phyloP scores from a whole-genome alignment of 2,329 filamentous ascomycete species.

The Magnaporthiopsis rhizophila region DNA sequence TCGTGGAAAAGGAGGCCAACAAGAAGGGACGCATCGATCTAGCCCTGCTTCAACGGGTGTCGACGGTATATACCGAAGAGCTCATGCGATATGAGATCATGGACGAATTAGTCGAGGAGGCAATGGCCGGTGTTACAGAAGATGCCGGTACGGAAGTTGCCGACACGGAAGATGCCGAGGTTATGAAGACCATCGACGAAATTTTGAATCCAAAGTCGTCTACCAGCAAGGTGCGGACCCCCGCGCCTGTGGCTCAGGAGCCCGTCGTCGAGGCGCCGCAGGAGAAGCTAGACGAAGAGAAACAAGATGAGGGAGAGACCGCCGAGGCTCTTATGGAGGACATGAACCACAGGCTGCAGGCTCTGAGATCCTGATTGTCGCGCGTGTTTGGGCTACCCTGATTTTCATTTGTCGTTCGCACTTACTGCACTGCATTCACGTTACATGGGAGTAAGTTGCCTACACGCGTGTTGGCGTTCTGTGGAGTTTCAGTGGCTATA shows the following conservation, averaged over 20 bases:
- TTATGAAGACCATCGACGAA: too few relatives aligned
- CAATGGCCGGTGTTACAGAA: too few relatives aligned
- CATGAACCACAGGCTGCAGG: constrained; percentile 88
- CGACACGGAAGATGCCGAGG: too few relatives aligned
- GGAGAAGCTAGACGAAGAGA: constrained; percentile 39
- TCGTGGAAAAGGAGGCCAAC: too few relatives aligned
- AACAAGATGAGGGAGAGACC: constrained; percentile 45
- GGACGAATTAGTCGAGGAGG: too few relatives aligned
- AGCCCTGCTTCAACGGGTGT: too few relatives aligned
- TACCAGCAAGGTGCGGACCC: constrained; percentile 44
- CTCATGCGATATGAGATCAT: too few relatives aligned
- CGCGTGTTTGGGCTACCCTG: neutral
- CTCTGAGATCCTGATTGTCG: constrained; percentile 66
- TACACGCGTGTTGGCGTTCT: neutral
- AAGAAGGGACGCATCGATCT: too few relatives aligned
- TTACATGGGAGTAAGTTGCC: neutral
- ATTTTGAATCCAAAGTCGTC: constrained; percentile 43
- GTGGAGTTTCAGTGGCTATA: neutral
- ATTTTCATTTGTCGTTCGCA: neutral
- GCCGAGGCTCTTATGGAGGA: constrained; percentile 86
- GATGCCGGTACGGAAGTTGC: too few relatives aligned
- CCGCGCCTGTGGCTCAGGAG: constrained; percentile 46
- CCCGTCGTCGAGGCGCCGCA: constrained; percentile 33
- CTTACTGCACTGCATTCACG: neutral
- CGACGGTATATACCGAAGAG: too few relatives aligned